Evolutionary conservation across 345 rosid species (phyloP), one percentile per base, ranked within the genome.

Genomic region (Cardiospermum halicacabum): DNA sequence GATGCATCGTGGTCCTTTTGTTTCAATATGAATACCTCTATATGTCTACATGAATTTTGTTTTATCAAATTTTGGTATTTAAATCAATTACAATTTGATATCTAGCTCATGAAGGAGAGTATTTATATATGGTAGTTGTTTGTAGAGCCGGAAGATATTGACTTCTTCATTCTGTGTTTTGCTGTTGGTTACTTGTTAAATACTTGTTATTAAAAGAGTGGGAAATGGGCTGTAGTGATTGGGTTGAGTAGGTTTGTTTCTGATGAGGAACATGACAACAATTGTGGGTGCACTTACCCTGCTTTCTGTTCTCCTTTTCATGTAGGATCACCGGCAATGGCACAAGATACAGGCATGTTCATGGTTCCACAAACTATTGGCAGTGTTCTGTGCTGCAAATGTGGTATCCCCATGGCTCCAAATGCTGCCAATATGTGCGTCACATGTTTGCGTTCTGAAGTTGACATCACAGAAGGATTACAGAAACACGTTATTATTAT

Each of bases 371-470:
- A 63, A 50, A 63, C 67, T 7, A 13, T 50, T n/a, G 67, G 67
- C 48, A 63, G 48, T 36, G 67, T 63, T 63, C 53, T 63, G 48
- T 63, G 67, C 58, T 63, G 67, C 56, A 63, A 63, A 63, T 63
- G 67, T 9, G 67, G 67, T 63, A 36, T 63, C 9, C 58, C 67
- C 3, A 63, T 63, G 67, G 67, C 47, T 32, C 67, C 67, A 9
- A 63, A 63, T 63, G 67, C 67, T 15, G 67, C 67, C 47, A 63
- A 63, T 34, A 63, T 63, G 67, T 63, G 67, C 0, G 28, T 63
- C 12, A 51, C 58, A 2, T 63, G 67, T 50, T 51, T 63, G 67
- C 67, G 67, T 22, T 63, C 67, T 22, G 67, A 63, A 63, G 67
- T 63, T 63, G 67, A 63, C 42, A 63, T 63, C 30, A 63, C 67